Conservation (phyloP, 768 basidiomycete genomes). For the Russula compacta region DNA sequence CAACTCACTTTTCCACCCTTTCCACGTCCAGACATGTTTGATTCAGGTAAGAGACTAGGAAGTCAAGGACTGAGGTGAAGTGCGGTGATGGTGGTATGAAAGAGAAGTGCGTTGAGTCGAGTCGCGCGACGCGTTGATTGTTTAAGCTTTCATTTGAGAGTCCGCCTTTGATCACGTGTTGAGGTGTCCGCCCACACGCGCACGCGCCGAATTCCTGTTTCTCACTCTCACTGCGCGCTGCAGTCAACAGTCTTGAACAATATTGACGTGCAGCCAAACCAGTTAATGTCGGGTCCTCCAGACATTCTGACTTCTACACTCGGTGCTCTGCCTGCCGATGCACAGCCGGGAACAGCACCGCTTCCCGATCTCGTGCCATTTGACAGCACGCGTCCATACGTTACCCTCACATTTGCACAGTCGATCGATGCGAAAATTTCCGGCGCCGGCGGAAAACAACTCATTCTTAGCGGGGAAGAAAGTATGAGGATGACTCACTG, state of each 20-base stretch:
- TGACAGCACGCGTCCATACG: constrained; percentile 36
- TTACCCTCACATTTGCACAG: constrained; percentile 83
- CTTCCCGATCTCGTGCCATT: constrained; percentile 14
- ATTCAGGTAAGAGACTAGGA: constrained; percentile 19
- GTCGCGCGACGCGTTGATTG: constrained; percentile 17
- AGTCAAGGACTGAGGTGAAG: constrained; percentile 18
- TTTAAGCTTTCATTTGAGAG: constrained; percentile 15
- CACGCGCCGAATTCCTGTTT: neutral
- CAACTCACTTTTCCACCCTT: constrained; percentile 76
- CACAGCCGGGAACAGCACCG: constrained; percentile 6
- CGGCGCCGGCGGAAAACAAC: constrained; percentile 58
- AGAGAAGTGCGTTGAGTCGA: constrained; percentile 15
- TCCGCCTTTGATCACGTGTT: constrained; percentile 14
- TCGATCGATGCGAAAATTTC: constrained; percentile 87
- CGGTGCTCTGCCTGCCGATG: constrained; percentile 8
- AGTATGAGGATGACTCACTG: constrained; percentile 94
- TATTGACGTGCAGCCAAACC: neutral
- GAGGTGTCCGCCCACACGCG: neutral
- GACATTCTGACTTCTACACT: constrained; percentile 12
- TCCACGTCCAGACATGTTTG: constrained; percentile 88
- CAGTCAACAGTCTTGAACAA: neutral
- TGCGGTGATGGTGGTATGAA: constrained; percentile 18
- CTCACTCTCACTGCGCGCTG: too few relatives aligned
- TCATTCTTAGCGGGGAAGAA: constrained; percentile 75
- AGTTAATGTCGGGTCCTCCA: constrained; percentile 8